A percentile compares a stretch with the other conserved stretches of the same genome.
Evolutionary conservation across 75 land plant genomes (phyloP).

Genomic region (Chamaecyparis obtusa): DNA sequence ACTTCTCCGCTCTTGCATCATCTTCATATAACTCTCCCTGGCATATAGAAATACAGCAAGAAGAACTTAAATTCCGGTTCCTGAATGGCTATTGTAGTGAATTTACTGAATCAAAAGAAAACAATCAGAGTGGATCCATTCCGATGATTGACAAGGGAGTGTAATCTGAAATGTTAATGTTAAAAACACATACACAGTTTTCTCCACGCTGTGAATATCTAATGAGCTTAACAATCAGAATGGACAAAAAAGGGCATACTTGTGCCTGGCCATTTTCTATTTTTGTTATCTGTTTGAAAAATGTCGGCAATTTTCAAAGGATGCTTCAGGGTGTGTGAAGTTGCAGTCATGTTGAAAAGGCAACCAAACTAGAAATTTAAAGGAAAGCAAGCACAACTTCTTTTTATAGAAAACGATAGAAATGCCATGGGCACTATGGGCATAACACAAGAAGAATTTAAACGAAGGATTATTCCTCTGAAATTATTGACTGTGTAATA

Average conservation of each 20-base stretch:
- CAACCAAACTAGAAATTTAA: not conserved
- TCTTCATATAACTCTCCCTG: conserved; percentile 35
- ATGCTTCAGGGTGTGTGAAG: not conserved
- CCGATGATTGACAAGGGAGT: too few species aligned
- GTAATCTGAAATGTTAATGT: too few species aligned
- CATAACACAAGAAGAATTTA: not conserved
- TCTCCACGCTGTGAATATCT: too few species aligned
- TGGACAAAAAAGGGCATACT: not conserved
- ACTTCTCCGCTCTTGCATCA: conserved; percentile 13
- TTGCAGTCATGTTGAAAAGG: not conserved
- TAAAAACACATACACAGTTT: not conserved
- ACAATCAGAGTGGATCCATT: too few species aligned
- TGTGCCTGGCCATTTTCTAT: not conserved
- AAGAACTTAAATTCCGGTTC: not conserved
- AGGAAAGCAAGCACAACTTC: not conserved
- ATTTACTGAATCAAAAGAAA: not conserved
- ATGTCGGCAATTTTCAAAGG: not conserved
- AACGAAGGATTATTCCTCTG: not conserved
- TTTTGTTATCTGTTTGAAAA: not conserved
- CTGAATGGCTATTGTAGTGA: not conserved
- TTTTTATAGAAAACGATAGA: not conserved
- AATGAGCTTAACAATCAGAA: not conserved
- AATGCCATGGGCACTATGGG: not conserved
- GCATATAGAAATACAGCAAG: conserved; percentile 4
- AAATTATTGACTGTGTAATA: not conserved